phyloP scores from a whole-genome alignment of 129 eudicot species.

The Rutidosis leptorrhynchoides region DNA sequence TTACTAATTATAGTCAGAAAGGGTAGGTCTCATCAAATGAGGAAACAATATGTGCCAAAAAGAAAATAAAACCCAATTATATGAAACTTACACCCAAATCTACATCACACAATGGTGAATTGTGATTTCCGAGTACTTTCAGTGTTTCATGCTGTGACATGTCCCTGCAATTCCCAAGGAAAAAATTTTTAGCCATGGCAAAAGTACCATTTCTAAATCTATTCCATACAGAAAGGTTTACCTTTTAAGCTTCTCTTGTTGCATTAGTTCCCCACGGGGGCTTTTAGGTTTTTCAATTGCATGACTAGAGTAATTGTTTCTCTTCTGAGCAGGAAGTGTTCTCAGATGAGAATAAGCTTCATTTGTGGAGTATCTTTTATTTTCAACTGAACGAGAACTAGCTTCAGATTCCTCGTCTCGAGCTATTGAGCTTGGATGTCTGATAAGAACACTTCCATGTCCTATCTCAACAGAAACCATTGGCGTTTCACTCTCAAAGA shows the following conservation, averaged over 20 bases:
- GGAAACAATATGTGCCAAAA: too few species aligned
- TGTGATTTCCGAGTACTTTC: constrained; percentile 53
- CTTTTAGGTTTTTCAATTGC: too few species aligned
- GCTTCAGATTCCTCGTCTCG: constrained; percentile 98
- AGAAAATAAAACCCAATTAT: too few species aligned
- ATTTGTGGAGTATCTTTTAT: too few species aligned
- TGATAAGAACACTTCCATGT: constrained; percentile 89
- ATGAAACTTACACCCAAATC: constrained; percentile 59
- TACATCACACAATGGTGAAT: constrained; percentile 52
- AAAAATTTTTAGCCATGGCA: background rate
- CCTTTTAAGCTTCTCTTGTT: constrained; percentile 58
- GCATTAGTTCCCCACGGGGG: constrained; percentile 43
- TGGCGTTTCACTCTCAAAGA: constrained; percentile 76
- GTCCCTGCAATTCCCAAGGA: constrained; percentile 49
- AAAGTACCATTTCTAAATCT: background rate
- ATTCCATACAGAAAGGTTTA: constrained; percentile 9
- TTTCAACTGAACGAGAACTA: constrained; percentile 84
- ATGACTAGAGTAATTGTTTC: constrained; percentile 18
- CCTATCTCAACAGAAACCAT: constrained; percentile 98
- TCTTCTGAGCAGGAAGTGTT: too few species aligned
- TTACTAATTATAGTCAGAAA: too few species aligned
- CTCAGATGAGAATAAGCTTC: constrained; percentile 84
- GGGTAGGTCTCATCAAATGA: too few species aligned
- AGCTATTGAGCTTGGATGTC: constrained; percentile 71
- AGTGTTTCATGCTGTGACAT: constrained; percentile 51